These are phyloP conservation scores for Dysphania ambrosioides DNA, from an alignment of 148 eudicot genomes.

Conservation along the genomic window DNA sequence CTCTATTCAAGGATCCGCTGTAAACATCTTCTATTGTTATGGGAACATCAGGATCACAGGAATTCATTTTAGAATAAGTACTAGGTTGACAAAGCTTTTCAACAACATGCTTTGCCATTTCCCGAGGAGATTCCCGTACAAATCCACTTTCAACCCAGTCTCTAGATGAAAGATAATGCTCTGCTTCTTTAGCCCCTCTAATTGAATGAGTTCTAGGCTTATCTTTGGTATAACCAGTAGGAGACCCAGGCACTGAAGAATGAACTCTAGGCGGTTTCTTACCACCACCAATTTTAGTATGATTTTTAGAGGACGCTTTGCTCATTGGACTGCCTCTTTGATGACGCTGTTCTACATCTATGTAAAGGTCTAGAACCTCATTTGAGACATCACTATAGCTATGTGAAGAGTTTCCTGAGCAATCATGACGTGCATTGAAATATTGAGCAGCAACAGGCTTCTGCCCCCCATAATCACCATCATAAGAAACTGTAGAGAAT, in stretches of 20 bases:
- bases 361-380: conserved; percentile 74
- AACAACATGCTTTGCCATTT: conserved; percentile 78
- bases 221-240: conserved; percentile 46
- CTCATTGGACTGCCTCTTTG: conserved; percentile 34
- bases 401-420: conserved; percentile 49
- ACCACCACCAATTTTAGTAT: conserved; percentile 26
- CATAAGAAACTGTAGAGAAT: conserved; percentile 25
- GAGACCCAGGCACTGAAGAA: conserved; percentile 47
- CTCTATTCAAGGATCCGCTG: conserved; percentile 34
- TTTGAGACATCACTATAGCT: conserved; percentile 64
- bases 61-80: conserved; percentile 31
- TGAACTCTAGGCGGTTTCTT: conserved; percentile 63
- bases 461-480: conserved; percentile 31
- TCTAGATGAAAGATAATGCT: conserved; percentile 38
- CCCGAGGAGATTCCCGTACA: conserved; percentile 61
- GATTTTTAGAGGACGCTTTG: conserved; percentile 32
- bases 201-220: conserved; percentile 56
- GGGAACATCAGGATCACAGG: conserved; percentile 52
- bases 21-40: conserved; percentile 81
- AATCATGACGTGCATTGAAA: conserved; percentile 32
- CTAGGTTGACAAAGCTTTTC: conserved; percentile 70
- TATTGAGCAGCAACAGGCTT: conserved; percentile 28
- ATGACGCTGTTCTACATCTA: conserved; percentile 79
- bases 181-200: conserved; percentile 44
- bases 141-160: conserved; percentile 49